phyloP scores from a whole-genome alignment of 352 stramenopile species.

The Aphanomyces stellatus region DNA sequence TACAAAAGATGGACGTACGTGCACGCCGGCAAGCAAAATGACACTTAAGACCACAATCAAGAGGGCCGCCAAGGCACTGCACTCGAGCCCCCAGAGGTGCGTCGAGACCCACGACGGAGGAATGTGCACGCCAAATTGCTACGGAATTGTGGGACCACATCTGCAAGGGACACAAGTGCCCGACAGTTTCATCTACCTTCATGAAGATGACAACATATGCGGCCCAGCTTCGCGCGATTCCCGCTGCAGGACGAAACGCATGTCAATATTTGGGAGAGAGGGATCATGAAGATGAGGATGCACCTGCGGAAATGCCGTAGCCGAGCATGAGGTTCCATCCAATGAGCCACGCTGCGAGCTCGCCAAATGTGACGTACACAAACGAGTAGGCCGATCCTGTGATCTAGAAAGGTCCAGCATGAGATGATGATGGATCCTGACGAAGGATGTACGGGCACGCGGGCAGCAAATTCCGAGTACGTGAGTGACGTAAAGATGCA shows the following conservation, averaged over 20 bases:
- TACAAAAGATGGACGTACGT: constrained; percentile 33
- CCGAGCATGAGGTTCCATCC: constrained; percentile 90
- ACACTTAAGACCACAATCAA: constrained; percentile 79
- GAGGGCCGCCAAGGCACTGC: constrained; percentile 65
- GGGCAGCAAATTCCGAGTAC: constrained; percentile 85
- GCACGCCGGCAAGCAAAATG: constrained; percentile 74
- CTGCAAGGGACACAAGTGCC: neutral
- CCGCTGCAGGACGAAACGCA: constrained; percentile 45
- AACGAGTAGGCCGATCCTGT: constrained; percentile 88
- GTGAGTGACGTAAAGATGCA: constrained; percentile 89
- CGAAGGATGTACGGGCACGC: constrained; percentile 50
- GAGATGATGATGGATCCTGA: neutral
- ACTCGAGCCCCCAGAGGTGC: constrained; percentile 47
- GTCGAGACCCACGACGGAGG: constrained; percentile 53
- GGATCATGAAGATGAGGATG: neutral
- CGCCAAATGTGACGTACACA: constrained; percentile 81
- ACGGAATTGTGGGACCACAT: neutral
- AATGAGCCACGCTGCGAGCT: constrained; percentile 85
- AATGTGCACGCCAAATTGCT: constrained; percentile 51
- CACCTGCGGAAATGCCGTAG: constrained; percentile 86
- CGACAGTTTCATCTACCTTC: constrained; percentile 19
- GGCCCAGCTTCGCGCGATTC: constrained; percentile 86
- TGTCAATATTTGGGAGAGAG: neutral
- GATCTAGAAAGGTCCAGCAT: constrained; percentile 31
- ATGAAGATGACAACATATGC: constrained; percentile 80